phyloP scores from a whole-genome alignment of 805 yeast genomes.

The Barnettozyma botsteinii region DNA sequence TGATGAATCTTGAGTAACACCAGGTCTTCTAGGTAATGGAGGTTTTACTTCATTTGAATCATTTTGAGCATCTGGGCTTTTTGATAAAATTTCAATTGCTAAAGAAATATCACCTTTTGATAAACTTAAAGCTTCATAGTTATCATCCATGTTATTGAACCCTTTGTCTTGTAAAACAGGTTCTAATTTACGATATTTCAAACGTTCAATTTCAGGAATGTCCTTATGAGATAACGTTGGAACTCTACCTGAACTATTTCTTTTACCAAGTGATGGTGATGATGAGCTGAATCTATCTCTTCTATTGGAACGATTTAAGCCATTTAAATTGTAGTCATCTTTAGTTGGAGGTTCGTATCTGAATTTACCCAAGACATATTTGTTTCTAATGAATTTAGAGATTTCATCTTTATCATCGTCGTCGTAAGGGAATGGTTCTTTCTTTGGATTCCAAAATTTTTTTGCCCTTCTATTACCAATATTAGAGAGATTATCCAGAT shows the following conservation, averaged over 20 bases:
- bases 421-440: constrained; percentile 66
- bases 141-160: constrained; percentile 47
- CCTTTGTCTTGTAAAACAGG: constrained; percentile 50
- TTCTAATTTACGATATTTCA: constrained; percentile 45
- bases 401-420: constrained; percentile 63
- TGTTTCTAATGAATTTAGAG: constrained; percentile 56
- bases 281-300: constrained; percentile 4
- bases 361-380: constrained; percentile 61
- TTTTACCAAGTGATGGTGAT: not conserved
- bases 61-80: constrained; percentile 31
- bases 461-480: constrained; percentile 62
- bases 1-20: too few relatives aligned
- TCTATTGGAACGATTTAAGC: not conserved
- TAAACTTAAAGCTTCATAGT: constrained; percentile 56
- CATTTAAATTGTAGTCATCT: constrained; percentile 25
- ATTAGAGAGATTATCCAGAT: constrained; percentile 37
- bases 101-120: constrained; percentile 52
- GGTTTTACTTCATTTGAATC: constrained; percentile 44
- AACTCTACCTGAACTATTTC: constrained; percentile 20
- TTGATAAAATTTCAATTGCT: constrained; percentile 51
- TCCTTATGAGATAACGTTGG: constrained; percentile 45
- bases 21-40: constrained; percentile 35
- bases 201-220: constrained; percentile 47
- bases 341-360: constrained; percentile 27
- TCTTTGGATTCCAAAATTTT: constrained; percentile 61